Conservation (phyloP, 495 filamentous ascomycete genomes). For the Aspergillus asperescens region DNA sequence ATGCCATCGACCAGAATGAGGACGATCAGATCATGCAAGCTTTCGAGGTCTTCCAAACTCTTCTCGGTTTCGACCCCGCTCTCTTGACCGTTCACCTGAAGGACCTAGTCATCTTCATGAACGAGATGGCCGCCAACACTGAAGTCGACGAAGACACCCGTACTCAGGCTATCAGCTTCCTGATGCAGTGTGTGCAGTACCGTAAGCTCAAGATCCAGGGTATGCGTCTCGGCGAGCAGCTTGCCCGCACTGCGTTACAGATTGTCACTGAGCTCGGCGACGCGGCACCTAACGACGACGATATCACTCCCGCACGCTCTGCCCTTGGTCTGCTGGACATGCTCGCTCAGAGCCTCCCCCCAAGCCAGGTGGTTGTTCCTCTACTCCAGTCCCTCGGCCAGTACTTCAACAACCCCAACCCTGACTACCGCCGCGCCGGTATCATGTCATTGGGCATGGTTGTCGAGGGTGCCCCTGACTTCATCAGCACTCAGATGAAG, state of each 20-base stretch:
- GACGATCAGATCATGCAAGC: conserved; percentile 82
- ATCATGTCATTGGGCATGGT: conserved; percentile 89
- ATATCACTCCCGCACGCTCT: conserved; percentile 82
- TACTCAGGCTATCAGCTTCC: conserved; percentile 84
- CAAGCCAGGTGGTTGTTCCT: conserved; percentile 90
- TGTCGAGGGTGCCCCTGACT: conserved; percentile 94
- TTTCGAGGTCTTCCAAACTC: conserved; percentile 96
- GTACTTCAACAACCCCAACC: conserved; percentile 66
- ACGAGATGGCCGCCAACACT: conserved; percentile 71
- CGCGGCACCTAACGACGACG: conserved; percentile 66
- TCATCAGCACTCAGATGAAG: conserved; percentile 83
- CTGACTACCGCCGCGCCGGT: conserved; percentile 80
- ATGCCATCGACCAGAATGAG: conserved; percentile 67
- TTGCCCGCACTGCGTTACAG: conserved; percentile 77
- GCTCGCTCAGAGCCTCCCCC: conserved; percentile 79
- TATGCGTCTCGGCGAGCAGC: conserved; percentile 72
- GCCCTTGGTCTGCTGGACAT: conserved; percentile 85
- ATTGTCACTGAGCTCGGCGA: conserved; percentile 85
- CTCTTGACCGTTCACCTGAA: conserved; percentile 80
- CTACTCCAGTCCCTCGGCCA: conserved; percentile 76
- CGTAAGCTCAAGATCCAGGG: conserved; percentile 93
- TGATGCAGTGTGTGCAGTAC: conserved; percentile 87
- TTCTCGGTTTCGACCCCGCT: conserved; percentile 83
- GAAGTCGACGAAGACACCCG: conserved; percentile 76
- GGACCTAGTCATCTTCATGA: conserved; percentile 90